Evolutionary conservation across 225 moss, liverwort and hornwort genomes (phyloP), one percentile per base, ranked within the genome.

Genomic region (Antitrichia curtipendula): DNA sequence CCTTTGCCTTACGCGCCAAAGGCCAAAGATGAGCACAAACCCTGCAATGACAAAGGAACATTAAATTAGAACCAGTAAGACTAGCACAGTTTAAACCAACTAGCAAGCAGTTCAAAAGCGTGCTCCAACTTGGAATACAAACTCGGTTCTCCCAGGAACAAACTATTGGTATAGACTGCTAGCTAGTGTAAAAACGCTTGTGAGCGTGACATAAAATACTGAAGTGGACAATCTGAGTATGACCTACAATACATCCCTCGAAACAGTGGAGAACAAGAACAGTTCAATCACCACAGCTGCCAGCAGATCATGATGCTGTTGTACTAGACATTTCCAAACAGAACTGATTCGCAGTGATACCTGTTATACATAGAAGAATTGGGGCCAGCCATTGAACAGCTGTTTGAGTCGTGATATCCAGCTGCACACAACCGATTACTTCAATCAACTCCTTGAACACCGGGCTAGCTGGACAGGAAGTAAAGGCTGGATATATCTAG

Each of bases 371-470:
- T n/a, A 96, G 86, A 87, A 91, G 88, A 65, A 95, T 92, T 36
- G 94, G 96, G 32, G 92, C 93, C 76, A 98, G 89, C 96, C 98
- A 96, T 88, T 96, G 96, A 82, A 96, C 90, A 84, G 92, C 94
- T 75, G 92, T 81, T 70, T 93, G 89, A 60, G 91, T 93, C 82
- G 95, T 87, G 80, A 92, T 86, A 85, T 96, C 96, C 85, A 92
- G 89, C 98, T 96, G 95, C 93, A 96, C 69, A 86, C 36, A 80
- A 83, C 53, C 80, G 57, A 66, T 58, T 79, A 82, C 40, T 58
- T 73, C 73, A 83, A 43, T 72, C 72, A 90, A 45, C 63, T 54
- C 63, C 64, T 54, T 50, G 43, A 53, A 82, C 68, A 82, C 82
- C 70, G 53, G 41, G 59, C 52, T 59, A 32, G 52, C 69, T 85